These are phyloP conservation scores for Brassica hybrid DNA, from an alignment of 441 rosid genomes.

Conservation along the genomic window DNA sequence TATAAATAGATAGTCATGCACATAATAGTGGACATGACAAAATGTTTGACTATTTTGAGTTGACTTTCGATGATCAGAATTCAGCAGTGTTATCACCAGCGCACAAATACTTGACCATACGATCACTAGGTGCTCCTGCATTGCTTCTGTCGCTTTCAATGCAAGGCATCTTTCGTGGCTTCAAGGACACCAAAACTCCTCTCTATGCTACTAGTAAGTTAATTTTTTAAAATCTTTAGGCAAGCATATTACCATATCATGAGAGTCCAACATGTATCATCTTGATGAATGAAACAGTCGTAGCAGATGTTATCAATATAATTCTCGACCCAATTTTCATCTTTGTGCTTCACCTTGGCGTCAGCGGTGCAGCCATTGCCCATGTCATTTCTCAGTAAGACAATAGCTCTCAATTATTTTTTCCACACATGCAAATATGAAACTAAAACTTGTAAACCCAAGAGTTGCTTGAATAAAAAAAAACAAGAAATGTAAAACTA, in stretches of 20 bases:
- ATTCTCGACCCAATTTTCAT: conserved; percentile 67
- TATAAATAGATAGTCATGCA: not conserved
- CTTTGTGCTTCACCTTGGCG: conserved; percentile 58
- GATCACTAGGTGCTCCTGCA: conserved; percentile 76
- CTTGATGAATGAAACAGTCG: conserved; percentile 47
- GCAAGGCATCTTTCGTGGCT: conserved; percentile 82
- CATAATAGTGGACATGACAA: not conserved
- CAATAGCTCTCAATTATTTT: not conserved
- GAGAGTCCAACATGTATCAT: conserved; percentile 1
- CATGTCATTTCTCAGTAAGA: conserved; percentile 80
- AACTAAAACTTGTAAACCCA: not conserved
- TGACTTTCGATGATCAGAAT: conserved; percentile 32
- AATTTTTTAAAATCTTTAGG: not conserved
- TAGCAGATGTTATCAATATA: conserved; percentile 59
- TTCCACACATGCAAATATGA: not conserved
- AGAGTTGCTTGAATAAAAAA: not conserved
- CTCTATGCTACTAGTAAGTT: conserved; percentile 66
- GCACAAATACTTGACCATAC: conserved; percentile 51
- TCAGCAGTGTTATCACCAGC: conserved; percentile 69
- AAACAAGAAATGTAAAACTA: not conserved
- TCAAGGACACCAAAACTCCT: conserved; percentile 78
- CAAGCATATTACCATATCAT: not conserved
- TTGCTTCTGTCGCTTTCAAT: conserved; percentile 71
- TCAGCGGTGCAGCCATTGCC: conserved; percentile 78
- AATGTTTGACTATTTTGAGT: not conserved